phyloP scores from a whole-genome alignment of 495 filamentous ascomycete genomes.

The Podospora appendiculata region DNA sequence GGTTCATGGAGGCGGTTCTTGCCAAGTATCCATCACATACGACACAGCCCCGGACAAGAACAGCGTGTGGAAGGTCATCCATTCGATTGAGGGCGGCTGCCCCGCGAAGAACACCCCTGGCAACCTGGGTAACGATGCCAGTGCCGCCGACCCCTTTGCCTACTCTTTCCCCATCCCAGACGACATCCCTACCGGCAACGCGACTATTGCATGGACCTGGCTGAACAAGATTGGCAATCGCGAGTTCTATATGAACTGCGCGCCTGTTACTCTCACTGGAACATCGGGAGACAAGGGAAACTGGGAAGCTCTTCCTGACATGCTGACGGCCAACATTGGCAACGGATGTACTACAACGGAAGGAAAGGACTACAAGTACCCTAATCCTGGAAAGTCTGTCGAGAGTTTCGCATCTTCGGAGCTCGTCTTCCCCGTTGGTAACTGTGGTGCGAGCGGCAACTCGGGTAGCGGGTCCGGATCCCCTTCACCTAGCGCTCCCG shows the following conservation, averaged over 20 bases:
- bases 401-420: slow-evolving; percentile 29
- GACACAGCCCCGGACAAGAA: slow-evolving; percentile 51
- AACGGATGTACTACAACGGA: slow-evolving; percentile 46
- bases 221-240: slow-evolving; percentile 84
- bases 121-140: slow-evolving; percentile 26
- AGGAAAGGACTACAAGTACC: slow-evolving; percentile 39
- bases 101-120: slow-evolving; percentile 45
- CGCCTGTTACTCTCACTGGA: slow-evolving; percentile 57
- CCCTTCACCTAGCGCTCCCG: neutral
- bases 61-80: slow-evolving; percentile 67
- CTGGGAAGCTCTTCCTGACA: slow-evolving; percentile 58
- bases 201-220: slow-evolving; percentile 79
- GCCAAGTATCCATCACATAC: slow-evolving; percentile 77
- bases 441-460: slow-evolving; percentile 7
- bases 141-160: slow-evolving; percentile 18
- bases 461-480: neutral
- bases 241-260: slow-evolving; percentile 97
- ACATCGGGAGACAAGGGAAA: slow-evolving; percentile 39
- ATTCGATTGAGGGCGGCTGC: slow-evolving; percentile 77
- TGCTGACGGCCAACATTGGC: slow-evolving; percentile 73
- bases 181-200: slow-evolving; percentile 50
- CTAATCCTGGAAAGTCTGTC: slow-evolving; percentile 50
- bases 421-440: slow-evolving; percentile 7
- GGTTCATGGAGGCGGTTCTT: slow-evolving; percentile 78
- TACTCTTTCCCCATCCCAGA: slow-evolving; percentile 54